Evolutionary conservation across 2,329 filamentous ascomycete species (phyloP).

Genomic region (Colletotrichum abscissum): DNA sequence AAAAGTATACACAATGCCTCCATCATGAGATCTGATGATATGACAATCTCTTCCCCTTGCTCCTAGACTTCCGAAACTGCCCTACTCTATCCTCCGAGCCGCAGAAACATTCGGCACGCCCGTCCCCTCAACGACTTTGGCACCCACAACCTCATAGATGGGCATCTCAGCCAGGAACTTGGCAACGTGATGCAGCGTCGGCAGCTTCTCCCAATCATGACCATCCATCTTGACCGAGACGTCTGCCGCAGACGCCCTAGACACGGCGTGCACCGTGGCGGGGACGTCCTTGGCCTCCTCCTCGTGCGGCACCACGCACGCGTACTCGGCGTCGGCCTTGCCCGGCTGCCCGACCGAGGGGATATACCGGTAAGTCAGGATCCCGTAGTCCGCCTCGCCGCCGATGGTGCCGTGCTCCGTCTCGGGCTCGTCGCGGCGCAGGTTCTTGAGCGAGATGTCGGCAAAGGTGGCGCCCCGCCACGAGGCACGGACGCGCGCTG

Average conservation of each 20-base stretch:
- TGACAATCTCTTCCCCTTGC: background rate
- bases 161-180: constrained; percentile 64
- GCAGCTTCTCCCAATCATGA: constrained; percentile 64
- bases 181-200: constrained; percentile 70
- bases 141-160: constrained; percentile 65
- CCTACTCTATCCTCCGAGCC: constrained; percentile 28
- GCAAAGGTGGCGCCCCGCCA: constrained; percentile 56
- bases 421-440: constrained; percentile 43
- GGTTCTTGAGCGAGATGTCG: constrained; percentile 48
- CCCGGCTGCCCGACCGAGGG: constrained; percentile 63
- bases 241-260: constrained; percentile 46
- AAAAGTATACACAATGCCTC: background rate
- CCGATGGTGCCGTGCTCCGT: constrained; percentile 40
- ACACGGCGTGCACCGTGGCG: constrained; percentile 44
- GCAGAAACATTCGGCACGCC: constrained; percentile 61
- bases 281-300: constrained; percentile 47
- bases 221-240: constrained; percentile 60
- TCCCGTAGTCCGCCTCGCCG: constrained; percentile 52
- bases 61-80: background rate
- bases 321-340: constrained; percentile 65
- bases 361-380: constrained; percentile 68
- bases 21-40: background rate
- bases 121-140: constrained; percentile 64
- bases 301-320: constrained; percentile 50
- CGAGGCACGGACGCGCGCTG: constrained; percentile 49